Evolutionary conservation across 129 eudicot genomes (phyloP), one percentile per base, ranked within the genome.

Genomic region (Flaveria linearis): DNA sequence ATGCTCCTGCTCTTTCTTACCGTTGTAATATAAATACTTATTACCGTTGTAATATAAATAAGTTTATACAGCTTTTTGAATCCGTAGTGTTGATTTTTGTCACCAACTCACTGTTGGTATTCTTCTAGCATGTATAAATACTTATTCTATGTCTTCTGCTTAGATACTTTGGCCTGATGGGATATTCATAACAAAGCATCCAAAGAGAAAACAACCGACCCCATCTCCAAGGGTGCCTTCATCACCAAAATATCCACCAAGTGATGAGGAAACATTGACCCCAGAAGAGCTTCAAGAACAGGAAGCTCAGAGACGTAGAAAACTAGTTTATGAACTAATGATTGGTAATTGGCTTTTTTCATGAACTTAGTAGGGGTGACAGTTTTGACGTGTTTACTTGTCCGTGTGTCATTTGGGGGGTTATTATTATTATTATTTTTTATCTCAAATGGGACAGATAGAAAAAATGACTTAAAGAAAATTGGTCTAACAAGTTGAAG

Each of bases 141-240:
- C 45, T 14, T 68, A 52, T 62, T 72, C 53, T 47, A 5, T 76
- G 25, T 76, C n/a, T 71, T 85, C 12, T 68, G 57, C 58, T 55
- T 77, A 95, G 99, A 91, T 95, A 79, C 97, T 95, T 68, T 95
- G 99, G 99, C 99, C 97, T 7, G 97, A 95, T 74, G 99, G 99
- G 49, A 89, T 91, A 70, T 95, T 95, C 75, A 65, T 95, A 67
- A 95, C 99, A 20, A 95, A 91, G 86, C 97, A 89, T 83, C 99
- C 97, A 70, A 91, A 75, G 74, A 74, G 90, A 60, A 84, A 81
- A 72, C 81, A 68, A 39, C 90, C 96, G 14, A 70, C 84, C 58
- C 75, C 82, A 75, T 30, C 97, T 14, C 39, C 74, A 69, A 82
- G 73, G 61, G 81, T 82, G 74, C 81, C 88, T 75, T 68, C 90